Evolutionary conservation across 2,329 filamentous ascomycete species (phyloP).

Genomic region (Rhexocercosporidium sp.): DNA sequence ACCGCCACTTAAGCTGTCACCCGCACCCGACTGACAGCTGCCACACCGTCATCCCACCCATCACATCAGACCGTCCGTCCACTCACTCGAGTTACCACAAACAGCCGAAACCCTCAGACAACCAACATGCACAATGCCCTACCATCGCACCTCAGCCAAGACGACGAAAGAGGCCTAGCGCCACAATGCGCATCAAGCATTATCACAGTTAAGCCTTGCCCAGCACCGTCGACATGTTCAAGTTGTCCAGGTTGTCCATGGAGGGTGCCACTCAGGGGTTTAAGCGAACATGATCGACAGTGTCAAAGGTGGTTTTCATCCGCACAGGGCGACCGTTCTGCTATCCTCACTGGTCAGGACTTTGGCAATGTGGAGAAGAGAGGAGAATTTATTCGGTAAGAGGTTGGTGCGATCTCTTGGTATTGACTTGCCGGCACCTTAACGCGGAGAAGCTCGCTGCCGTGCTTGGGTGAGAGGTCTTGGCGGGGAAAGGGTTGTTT

Average conservation of each 20-base stretch:
- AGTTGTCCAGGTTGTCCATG: no score
- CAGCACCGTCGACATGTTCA: neutral
- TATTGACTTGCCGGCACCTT: neutral
- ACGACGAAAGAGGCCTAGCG: neutral
- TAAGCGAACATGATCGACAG: constrained; percentile 21
- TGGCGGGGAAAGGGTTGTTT: neutral
- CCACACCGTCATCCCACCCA: neutral
- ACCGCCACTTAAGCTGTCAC: constrained; percentile 6
- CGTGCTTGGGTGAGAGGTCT: constrained; percentile 8
- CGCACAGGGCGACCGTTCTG: constrained; percentile 6
- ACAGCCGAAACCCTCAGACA: constrained; percentile 5
- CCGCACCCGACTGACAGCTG: constrained; percentile 1
- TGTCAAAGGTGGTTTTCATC: constrained; percentile 13
- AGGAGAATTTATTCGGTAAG: constrained; percentile 4
- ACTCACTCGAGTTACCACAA: no score
- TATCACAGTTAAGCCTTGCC: constrained; percentile 15
- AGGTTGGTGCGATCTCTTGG: neutral
- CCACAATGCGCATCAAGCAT: constrained; percentile 18
- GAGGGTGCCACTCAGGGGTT: constrained; percentile 1
- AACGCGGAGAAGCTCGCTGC: constrained; percentile 18
- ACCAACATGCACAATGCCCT: constrained; percentile 6
- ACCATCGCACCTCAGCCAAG: constrained; percentile 11
- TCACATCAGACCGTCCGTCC: constrained; percentile 6
- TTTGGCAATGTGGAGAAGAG: neutral
- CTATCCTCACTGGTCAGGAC: constrained; percentile 2